Evolutionary conservation across 495 filamentous ascomycete genomes (phyloP).

Genomic region (Aspergillus sclerotiicarbonarius): DNA sequence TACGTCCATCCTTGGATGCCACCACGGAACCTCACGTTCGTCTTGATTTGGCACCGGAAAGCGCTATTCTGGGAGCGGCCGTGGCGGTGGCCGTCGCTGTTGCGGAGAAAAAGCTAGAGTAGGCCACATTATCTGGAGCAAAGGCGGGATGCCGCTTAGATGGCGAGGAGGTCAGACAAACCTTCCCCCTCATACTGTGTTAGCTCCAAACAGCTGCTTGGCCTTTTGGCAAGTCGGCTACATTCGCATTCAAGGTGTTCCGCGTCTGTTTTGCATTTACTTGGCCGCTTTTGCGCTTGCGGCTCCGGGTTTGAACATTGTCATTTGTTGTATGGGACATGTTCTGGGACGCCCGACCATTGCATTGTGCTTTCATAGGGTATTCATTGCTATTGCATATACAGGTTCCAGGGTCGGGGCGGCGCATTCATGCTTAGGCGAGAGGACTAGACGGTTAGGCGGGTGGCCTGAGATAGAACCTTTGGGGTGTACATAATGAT

Average conservation of each 20-base stretch:
- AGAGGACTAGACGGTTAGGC: slow-evolving; percentile 17
- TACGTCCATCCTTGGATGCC: slow-evolving; percentile 14
- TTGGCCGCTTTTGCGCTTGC: slow-evolving; percentile 1
- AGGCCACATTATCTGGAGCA: not conserved
- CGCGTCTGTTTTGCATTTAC: not conserved
- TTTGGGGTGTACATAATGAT: slow-evolving; percentile 26
- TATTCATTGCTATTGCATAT: slow-evolving; percentile 21
- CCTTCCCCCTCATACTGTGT: no score
- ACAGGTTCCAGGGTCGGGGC: slow-evolving; percentile 9
- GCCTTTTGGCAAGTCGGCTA: not conserved
- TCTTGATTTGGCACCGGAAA: slow-evolving; percentile 50
- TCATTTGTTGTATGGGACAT: not conserved
- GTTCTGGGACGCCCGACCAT: not conserved
- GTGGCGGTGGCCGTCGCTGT: slow-evolving; percentile 56
- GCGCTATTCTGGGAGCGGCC: slow-evolving; percentile 55
- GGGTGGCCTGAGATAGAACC: slow-evolving; percentile 14
- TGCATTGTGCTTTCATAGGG: not conserved
- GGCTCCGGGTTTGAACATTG: slow-evolving; percentile 1
- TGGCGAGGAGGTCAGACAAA: no score
- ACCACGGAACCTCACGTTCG: slow-evolving; percentile 28
- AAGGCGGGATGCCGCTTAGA: no score
- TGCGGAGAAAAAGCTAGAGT: slow-evolving; percentile 21
- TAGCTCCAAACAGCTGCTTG: not conserved
- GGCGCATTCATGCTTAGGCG: slow-evolving; percentile 16
- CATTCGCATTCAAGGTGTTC: slow-evolving; percentile 22